phyloP scores from a whole-genome alignment of 78 protist genomes.

The Acrasis kona region DNA sequence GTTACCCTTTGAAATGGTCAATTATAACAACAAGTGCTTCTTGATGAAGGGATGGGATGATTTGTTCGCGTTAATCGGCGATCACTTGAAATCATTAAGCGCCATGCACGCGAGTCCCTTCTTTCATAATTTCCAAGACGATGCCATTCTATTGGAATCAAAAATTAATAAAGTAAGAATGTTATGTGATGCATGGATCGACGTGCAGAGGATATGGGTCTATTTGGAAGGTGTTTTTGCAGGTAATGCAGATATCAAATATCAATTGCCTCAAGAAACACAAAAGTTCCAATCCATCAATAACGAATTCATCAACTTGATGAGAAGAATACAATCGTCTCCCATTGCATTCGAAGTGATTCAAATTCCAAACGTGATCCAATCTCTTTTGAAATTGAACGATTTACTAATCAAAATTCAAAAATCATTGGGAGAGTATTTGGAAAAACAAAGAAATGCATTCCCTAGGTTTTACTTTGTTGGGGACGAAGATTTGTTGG shows the following conservation, averaged over 20 bases:
- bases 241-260: slow-evolving; percentile 80
- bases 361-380: slow-evolving; percentile 43
- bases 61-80: slow-evolving; percentile 59
- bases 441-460: slow-evolving; percentile 85
- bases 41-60: slow-evolving; percentile 94
- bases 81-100: slow-evolving; percentile 46
- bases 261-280: slow-evolving; percentile 77
- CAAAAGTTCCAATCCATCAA: slow-evolving; percentile 63
- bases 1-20: slow-evolving; percentile 65
- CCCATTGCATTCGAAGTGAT: slow-evolving; percentile 71
- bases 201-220: slow-evolving; percentile 94
- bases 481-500: slow-evolving; percentile 98
- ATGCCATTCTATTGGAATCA: slow-evolving; percentile 69
- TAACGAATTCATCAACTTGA: slow-evolving; percentile 67
- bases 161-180: slow-evolving; percentile 50
- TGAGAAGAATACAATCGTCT: slow-evolving; percentile 52
- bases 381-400: slow-evolving; percentile 15
- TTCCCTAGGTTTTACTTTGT: slow-evolving; percentile 98
- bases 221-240: slow-evolving; percentile 89
- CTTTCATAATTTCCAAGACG: slow-evolving; percentile 78
- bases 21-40: slow-evolving; percentile 54
- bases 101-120: slow-evolving; percentile 91
- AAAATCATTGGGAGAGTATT: slow-evolving; percentile 86
- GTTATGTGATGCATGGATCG: slow-evolving; percentile 78
- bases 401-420: slow-evolving; percentile 78